Evolutionary conservation across 495 filamentous ascomycete genomes (phyloP).

Genomic region (Podospora bellae-mahoneyi): DNA sequence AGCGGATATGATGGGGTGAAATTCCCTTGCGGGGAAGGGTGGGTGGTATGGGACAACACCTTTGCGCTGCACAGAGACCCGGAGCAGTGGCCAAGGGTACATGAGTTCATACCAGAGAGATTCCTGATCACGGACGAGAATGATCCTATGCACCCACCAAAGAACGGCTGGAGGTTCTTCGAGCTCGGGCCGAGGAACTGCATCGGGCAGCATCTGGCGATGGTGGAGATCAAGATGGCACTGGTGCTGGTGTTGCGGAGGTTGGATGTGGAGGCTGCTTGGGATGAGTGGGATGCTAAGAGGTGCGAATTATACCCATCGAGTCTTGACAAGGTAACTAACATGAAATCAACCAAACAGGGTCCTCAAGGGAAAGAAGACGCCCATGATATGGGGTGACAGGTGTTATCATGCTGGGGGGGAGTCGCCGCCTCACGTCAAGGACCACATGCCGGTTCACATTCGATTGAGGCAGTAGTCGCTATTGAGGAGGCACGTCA

Average conservation of each 20-base stretch:
- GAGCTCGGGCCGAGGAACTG: constrained; percentile 49
- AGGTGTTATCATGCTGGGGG: neutral
- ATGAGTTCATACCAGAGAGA: constrained; percentile 45
- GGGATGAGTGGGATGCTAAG: neutral
- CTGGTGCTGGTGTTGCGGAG: constrained; percentile 1
- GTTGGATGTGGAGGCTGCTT: neutral
- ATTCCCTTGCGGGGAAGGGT: constrained; percentile 2
- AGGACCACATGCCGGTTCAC: neutral
- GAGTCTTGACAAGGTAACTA: neutral
- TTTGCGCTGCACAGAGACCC: constrained; percentile 28
- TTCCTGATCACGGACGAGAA: constrained; percentile 29
- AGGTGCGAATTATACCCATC: neutral
- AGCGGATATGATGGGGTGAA: neutral
- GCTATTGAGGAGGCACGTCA: too few relatives aligned
- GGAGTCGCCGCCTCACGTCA: neutral
- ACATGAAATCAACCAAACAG: neutral
- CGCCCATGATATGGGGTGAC: neutral
- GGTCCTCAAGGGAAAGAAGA: neutral
- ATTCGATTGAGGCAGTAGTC: neutral
- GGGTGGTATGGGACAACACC: constrained; percentile 32
- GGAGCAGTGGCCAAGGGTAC: constrained; percentile 19
- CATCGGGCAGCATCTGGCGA: constrained; percentile 50
- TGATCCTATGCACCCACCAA: constrained; percentile 27
- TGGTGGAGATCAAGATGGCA: constrained; percentile 39
- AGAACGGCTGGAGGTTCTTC: constrained; percentile 46